Evolutionary conservation across 2,329 filamentous ascomycete genomes (phyloP), one percentile per base, ranked within the genome.

Genomic region (Xylariaceae sp.): DNA sequence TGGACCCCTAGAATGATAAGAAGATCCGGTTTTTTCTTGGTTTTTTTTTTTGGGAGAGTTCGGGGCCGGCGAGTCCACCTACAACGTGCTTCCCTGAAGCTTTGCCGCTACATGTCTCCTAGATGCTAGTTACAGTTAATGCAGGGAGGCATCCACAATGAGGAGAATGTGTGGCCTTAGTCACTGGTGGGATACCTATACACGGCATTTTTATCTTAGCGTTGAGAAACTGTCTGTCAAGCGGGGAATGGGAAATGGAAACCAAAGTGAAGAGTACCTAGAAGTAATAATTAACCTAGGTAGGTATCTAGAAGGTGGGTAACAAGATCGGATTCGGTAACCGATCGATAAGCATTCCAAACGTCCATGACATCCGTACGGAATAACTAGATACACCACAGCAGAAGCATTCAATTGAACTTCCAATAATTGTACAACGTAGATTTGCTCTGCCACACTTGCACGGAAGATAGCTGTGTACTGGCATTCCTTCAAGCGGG

Each of bases 1-100:
- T 31, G 12, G 34, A 30, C 8, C 49, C 45, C 47, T 37, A 9
- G n/a, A 50, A 26, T 27, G 26, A 50, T 32, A 6, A 29, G 31
- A 32, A 11, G 35, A 50, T 48, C 45, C 57, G 47, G 51, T 41
- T 42, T 42, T 41, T 51, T 51, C n/a, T n/a, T n/a, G n/a, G n/a
- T n/a, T 19, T 19, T 19, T 19, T 19, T 19, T 19, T 19, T 19
- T 19, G 19, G 57, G 54, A 56, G 40, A 51, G 51, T 54, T 57
- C 7, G 47, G 35, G 51, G 29, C 50, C 11, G 50, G 41, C 42
- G 30, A 56, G 32, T 40, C 37, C 30, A 53, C 50, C 35, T 41
- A 34, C 34, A 26, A 31, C n/a, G 9, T 47, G 40, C 40, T 34
- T 54, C 37, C 47, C 51, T 50, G 47, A 47, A 56, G 27, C 44